Conservation (phyloP, 257 asterid genomes). For the Salvia hispanica region DNA sequence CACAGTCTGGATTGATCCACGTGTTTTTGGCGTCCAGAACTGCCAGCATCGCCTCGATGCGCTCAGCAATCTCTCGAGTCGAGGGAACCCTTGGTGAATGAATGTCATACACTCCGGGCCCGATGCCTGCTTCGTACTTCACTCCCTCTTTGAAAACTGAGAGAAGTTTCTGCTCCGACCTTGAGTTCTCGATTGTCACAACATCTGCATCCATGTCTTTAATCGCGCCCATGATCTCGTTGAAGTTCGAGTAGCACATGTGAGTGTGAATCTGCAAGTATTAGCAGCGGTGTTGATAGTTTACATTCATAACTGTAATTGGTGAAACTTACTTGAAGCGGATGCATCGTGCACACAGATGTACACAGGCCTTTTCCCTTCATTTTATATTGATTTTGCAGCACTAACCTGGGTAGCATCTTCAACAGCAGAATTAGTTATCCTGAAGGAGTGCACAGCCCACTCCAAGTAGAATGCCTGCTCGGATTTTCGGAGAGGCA, state of each 20-base stretch:
- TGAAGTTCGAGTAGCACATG: constrained; percentile 91
- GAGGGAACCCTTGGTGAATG: constrained; percentile 90
- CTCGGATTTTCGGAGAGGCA: constrained; percentile 77
- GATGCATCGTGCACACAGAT: no score
- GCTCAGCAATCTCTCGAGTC: constrained; percentile 62
- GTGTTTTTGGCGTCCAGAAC: constrained; percentile 66
- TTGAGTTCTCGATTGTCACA: constrained; percentile 84
- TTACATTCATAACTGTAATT: no score
- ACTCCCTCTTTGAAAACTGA: constrained; percentile 83
- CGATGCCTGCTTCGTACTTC: constrained; percentile 77
- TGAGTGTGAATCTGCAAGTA: constrained; percentile 77
- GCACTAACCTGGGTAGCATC: constrained; percentile 65
- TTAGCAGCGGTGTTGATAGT: no score
- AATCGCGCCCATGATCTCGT: constrained; percentile 72
- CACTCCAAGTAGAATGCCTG: constrained; percentile 76
- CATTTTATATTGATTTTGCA: background rate
- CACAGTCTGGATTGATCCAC: constrained; percentile 91
- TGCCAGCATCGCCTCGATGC: constrained; percentile 67
- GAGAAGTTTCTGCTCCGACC: constrained; percentile 84
- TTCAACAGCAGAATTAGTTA: constrained; percentile 59
- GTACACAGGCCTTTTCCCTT: no score
- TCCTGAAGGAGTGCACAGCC: constrained; percentile 87
- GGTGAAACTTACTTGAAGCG: no score
- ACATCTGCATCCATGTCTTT: constrained; percentile 90
- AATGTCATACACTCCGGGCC: constrained; percentile 85